A percentile compares a stretch with the other conserved stretches of the same genome.
phyloP scores from a whole-genome alignment of 2,329 filamentous ascomycete genomes.

The Aspergillus arachidicola region DNA sequence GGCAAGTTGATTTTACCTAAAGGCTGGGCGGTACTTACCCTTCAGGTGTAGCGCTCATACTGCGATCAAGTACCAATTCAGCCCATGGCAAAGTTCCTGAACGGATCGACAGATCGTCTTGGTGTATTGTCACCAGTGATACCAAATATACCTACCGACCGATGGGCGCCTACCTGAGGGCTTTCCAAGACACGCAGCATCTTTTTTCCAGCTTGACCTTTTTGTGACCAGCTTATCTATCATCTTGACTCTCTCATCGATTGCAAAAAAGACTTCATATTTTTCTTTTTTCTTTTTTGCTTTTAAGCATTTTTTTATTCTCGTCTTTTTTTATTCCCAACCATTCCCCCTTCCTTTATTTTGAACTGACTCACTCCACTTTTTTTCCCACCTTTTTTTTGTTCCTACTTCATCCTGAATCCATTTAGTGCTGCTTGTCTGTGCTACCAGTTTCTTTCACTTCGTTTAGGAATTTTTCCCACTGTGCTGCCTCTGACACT shows the following conservation, averaged over 20 bases:
- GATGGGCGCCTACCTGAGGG: background rate
- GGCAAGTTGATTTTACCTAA: background rate
- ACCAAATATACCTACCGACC: constrained; percentile 4
- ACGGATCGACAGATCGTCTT: constrained; percentile 23
- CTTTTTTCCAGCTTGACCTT: constrained; percentile 24
- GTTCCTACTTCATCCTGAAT: constrained; percentile 6
- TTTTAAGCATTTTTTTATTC: constrained; percentile 22
- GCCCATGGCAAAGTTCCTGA: background rate
- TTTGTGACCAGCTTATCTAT: constrained; percentile 18
- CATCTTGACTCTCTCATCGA: constrained; percentile 14
- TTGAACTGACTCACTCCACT: background rate
- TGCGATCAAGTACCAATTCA: constrained; percentile 12
- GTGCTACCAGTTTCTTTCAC: constrained; percentile 16
- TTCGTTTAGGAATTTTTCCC: constrained; percentile 5
- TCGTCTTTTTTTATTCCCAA: constrained; percentile 22
- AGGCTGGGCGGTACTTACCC: constrained; percentile 16
- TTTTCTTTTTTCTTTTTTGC: constrained; percentile 20
- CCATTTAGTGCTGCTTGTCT: constrained; percentile 4
- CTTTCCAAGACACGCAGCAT: constrained; percentile 25
- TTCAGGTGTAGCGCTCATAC: constrained; percentile 12
- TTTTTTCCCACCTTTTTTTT: constrained; percentile 5
- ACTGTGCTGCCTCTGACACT: constrained; percentile 5
- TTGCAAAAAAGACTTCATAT: constrained; percentile 18
- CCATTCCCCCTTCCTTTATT: constrained; percentile 18
- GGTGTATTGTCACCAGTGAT: constrained; percentile 18